Base-by-base conservation (phyloP, 805 yeast genomes). In the Saturnispora halmiae region DNA sequence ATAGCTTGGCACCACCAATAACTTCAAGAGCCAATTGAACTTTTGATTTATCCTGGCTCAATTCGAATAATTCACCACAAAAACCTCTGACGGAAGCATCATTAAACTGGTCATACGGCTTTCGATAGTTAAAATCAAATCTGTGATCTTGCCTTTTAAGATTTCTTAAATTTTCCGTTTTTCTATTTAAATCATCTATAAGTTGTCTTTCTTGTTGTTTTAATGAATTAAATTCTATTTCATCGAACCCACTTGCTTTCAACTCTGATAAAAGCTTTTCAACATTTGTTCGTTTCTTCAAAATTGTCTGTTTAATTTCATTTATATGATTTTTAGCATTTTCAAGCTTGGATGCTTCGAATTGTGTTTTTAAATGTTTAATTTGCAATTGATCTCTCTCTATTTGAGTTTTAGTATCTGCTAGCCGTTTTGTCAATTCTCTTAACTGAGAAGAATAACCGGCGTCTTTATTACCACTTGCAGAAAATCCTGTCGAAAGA, bases 1-100 rank as follows among this genome's bases (percentile, higher is more conserved):
- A 94, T 24, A 94, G 61, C 50, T 88, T 69, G 4, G 90, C 94
- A 36, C 98, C 99, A 2, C 96, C 98, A 56, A 94, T 81, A 2
- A 85, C 81, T 60, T 92, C 96, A 27, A 92, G 65, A 1, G 99
- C 98, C 20, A 79, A 68, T 1, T 94, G 80, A 40, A 79, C 76
- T 41, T 62, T 56, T 36, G 80, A 74, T 1, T 66, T 56, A 33
- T 78, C 76, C 14, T 72, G 71, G 7, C 28, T 18, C 16, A 92
- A 56, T 1, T 69, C 60, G 55, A 94, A 86, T 37, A 92, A 63
- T 54, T 83, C 92, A 2, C 95, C 95, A 11, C 90, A 94, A 14
- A 87, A 74, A 34, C 99, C 99, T 53, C 78, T 80, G 3, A 92
- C 94, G 1, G 80, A 67, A 1, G 58, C 48, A 3, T 74, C 60